Evolutionary conservation across 2,329 filamentous ascomycete species (phyloP).

Genomic region (Fusarium oligoseptatum): DNA sequence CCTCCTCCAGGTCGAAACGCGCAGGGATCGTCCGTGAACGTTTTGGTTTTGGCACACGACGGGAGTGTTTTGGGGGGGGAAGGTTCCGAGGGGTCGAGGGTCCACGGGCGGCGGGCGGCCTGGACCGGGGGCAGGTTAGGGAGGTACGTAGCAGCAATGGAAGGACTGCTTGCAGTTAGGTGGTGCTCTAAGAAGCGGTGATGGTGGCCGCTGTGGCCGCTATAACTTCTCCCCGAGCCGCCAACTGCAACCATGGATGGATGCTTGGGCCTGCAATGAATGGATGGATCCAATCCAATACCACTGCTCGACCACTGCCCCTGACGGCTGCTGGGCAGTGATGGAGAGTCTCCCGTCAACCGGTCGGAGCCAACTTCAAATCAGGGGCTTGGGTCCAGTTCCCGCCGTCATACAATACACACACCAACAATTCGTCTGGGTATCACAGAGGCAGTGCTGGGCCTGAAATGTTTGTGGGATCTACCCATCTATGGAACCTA

Average conservation of each 20-base stretch:
- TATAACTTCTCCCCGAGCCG: slow-evolving; percentile 7
- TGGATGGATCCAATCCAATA: neutral
- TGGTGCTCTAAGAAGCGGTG: slow-evolving; percentile 12
- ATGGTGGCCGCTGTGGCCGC: slow-evolving; percentile 15
- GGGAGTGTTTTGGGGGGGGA: slow-evolving; percentile 19
- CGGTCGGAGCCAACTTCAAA: neutral
- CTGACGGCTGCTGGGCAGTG: neutral
- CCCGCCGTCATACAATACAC: neutral
- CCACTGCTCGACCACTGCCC: neutral
- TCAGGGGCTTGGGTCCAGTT: neutral
- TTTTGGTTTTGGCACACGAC: slow-evolving; percentile 30
- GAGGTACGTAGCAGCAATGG: neutral
- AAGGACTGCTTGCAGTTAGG: neutral
- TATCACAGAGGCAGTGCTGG: neutral
- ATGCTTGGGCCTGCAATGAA: neutral
- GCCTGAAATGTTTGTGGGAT: neutral
- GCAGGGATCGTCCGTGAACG: slow-evolving; percentile 25
- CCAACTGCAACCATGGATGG: neutral
- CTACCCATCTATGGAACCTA: neutral
- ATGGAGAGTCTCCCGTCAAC: neutral
- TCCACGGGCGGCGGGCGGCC: slow-evolving; percentile 32
- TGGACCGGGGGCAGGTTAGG: slow-evolving; percentile 27
- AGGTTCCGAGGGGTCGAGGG: slow-evolving; percentile 24
- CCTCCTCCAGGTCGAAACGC: slow-evolving; percentile 31
- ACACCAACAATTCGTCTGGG: neutral